Evolutionary conservation across 75 land plant genomes (phyloP).

Genomic region (Ceratopteris richardii): DNA sequence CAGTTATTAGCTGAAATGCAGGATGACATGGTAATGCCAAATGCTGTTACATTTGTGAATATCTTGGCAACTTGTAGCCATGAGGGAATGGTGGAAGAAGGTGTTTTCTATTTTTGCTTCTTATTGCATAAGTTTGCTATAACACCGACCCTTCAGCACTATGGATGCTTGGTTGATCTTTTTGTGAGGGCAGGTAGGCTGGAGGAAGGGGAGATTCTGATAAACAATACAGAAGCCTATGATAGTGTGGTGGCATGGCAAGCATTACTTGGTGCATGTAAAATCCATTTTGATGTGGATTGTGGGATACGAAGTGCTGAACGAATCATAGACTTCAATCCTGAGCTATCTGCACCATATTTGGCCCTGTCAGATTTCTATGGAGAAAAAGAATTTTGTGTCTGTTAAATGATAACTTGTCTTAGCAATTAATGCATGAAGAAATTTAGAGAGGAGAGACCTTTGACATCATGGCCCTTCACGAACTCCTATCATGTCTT

Average conservation of each 20-base stretch:
- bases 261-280: slow-evolving; percentile 33
- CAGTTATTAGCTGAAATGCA: slow-evolving; percentile 29
- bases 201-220: slow-evolving; percentile 13
- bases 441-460: too few species aligned
- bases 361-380: neutral
- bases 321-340: neutral
- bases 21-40: neutral
- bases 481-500: too few species aligned
- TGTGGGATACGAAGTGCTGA: neutral
- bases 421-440: too few species aligned
- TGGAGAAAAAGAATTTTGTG: too few species aligned
- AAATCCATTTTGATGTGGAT: neutral
- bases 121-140: slow-evolving; percentile 12
- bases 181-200: slow-evolving; percentile 32
- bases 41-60: neutral
- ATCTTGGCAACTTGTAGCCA: slow-evolving; percentile 12
- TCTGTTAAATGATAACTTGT: too few species aligned
- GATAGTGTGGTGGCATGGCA: slow-evolving; percentile 22
- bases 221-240: slow-evolving; percentile 21
- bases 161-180: slow-evolving; percentile 32
- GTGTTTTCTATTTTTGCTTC: slow-evolving; percentile 15
- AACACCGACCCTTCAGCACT: slow-evolving; percentile 23
- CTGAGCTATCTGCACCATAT: neutral
- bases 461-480: too few species aligned
- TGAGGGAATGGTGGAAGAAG: slow-evolving; percentile 21